phyloP scores from a whole-genome alignment of 192 early-diverging fungal genomes.

The Chytriomyces hyalinus region DNA sequence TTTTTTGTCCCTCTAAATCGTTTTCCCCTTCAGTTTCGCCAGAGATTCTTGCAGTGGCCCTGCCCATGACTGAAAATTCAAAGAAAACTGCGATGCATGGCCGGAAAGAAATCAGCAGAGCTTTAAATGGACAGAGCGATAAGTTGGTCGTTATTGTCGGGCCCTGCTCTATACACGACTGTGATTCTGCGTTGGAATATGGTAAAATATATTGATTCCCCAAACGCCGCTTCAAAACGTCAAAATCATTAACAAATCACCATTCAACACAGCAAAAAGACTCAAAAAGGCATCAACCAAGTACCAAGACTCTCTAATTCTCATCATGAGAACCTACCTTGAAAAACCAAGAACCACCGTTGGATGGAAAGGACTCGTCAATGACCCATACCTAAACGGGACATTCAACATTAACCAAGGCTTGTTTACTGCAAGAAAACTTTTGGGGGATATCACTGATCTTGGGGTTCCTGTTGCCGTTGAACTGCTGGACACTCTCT shows the following conservation, averaged over 20 bases:
- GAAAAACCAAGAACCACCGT: conserved; percentile 97
- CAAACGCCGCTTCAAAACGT: neutral
- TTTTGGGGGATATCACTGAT: conserved; percentile 78
- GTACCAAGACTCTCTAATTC: conserved; percentile 74
- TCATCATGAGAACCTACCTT: conserved; percentile 97
- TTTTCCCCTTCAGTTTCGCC: no score
- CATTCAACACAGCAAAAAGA: conserved; percentile 20
- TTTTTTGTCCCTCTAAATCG: no score
- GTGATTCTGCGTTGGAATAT: conserved; percentile 82
- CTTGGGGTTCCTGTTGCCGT: conserved; percentile 82
- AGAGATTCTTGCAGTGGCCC: no score
- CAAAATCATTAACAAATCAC: neutral
- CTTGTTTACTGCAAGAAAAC: conserved; percentile 77
- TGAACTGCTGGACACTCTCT: conserved; percentile 90
- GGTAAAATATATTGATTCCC: conserved; percentile 47
- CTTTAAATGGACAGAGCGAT: conserved; percentile 80
- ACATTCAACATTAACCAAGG: conserved; percentile 96
- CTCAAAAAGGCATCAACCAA: conserved; percentile 64
- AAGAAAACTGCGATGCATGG: no score
- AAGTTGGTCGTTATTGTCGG: conserved; percentile 88
- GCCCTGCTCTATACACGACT: conserved; percentile 95
- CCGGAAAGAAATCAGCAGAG: conserved; percentile 19
- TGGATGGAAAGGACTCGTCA: conserved; percentile 94
- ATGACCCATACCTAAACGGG: conserved; percentile 60
- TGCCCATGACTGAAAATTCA: no score